Evolutionary conservation across 768 basidiomycete species (phyloP).

Genomic region (Hericium rajendrae): DNA sequence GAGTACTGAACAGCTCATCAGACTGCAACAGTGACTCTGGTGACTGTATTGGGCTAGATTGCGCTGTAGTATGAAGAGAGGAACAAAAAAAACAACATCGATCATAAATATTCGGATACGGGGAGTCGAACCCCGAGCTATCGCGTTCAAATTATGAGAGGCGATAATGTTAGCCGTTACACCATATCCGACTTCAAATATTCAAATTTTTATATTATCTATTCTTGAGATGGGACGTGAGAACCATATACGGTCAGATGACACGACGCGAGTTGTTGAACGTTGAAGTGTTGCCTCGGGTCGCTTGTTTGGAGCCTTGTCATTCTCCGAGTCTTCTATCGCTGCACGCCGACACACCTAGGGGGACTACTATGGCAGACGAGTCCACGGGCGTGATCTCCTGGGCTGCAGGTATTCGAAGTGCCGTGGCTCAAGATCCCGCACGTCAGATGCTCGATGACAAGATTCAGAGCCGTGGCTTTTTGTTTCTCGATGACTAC

Average conservation of each 20-base stretch:
- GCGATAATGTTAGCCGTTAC: slow-evolving; percentile 10
- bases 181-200: slow-evolving; percentile 1
- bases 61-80: too few relatives aligned
- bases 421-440: slow-evolving; percentile 63
- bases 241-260: not conserved
- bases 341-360: too few relatives aligned
- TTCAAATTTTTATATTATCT: too few relatives aligned
- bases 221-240: too few relatives aligned
- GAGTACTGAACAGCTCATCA: too few relatives aligned
- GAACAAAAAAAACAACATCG: too few relatives aligned
- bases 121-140: not conserved
- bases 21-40: too few relatives aligned
- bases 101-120: too few relatives aligned
- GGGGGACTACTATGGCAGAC: slow-evolving; percentile 3
- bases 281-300: too few relatives aligned
- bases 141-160: not conserved
- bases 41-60: too few relatives aligned
- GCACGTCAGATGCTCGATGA: slow-evolving; percentile 62
- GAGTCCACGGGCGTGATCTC: slow-evolving; percentile 38
- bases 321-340: too few relatives aligned
- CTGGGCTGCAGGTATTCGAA: slow-evolving; percentile 62
- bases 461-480: slow-evolving; percentile 66
- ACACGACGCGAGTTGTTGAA: not conserved
- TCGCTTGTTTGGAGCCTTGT: not conserved
- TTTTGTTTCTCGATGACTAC: slow-evolving; percentile 73